Evolutionary conservation across 169 alveolate genomes (phyloP).

Genomic region (Plasmodium fragile): DNA sequence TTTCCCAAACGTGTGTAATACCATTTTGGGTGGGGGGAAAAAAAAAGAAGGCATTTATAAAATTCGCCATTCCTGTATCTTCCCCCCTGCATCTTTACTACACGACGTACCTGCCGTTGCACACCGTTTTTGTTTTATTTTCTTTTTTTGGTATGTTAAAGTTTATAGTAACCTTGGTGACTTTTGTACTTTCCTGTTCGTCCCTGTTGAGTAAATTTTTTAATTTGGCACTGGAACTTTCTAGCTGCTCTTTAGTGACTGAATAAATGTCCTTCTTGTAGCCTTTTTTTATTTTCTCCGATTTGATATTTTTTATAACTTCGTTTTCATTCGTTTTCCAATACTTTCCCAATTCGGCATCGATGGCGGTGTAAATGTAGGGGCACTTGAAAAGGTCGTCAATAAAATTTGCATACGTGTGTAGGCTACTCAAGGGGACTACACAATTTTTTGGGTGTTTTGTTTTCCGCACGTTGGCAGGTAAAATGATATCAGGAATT

Average conservation of each 20-base stretch:
- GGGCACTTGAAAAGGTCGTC: constrained; percentile 51
- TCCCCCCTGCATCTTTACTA: not conserved
- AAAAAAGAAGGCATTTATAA: not conserved
- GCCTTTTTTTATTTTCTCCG: constrained; percentile 62
- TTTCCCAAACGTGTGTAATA: not conserved
- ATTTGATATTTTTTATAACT: constrained; percentile 25
- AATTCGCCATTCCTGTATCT: not conserved
- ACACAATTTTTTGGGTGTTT: constrained; percentile 69
- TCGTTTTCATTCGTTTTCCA: constrained; percentile 73
- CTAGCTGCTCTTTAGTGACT: constrained; percentile 46
- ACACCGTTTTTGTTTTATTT: constrained; percentile 36
- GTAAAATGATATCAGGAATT: constrained; percentile 72
- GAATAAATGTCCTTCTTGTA: constrained; percentile 58
- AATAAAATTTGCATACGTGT: constrained; percentile 47
- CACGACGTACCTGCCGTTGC: constrained; percentile 68
- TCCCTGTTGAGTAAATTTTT: constrained; percentile 19
- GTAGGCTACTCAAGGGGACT: constrained; percentile 49
- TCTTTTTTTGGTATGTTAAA: constrained; percentile 55
- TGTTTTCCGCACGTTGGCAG: constrained; percentile 48
- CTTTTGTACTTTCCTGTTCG: not conserved
- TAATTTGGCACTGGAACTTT: constrained; percentile 43
- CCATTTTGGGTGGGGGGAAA: not conserved
- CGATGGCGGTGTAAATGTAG: constrained; percentile 58
- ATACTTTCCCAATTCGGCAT: constrained; percentile 65
- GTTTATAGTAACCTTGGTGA: not conserved